Conservation (phyloP, 169 alveolate species). For the Theileria sp. region DNA sequence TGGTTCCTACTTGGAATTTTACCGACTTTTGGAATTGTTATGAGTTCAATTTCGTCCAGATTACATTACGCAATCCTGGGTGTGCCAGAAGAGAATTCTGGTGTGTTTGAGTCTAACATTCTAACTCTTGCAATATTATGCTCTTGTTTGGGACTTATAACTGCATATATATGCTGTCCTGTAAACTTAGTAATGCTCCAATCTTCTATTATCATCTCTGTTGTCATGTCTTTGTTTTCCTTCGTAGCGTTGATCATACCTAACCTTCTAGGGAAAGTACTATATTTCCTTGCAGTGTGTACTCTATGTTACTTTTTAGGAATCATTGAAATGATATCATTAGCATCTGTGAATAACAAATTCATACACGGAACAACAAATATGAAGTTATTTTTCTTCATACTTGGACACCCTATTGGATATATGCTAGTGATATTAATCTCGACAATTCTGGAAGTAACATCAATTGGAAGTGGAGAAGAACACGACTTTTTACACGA, state of each 20-base stretch:
- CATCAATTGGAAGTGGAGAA: background rate
- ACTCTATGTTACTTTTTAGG: background rate
- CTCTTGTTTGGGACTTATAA: background rate
- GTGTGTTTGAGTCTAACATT: background rate
- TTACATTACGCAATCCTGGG: background rate
- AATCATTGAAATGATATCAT: background rate
- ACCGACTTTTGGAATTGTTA: constrained; percentile 5
- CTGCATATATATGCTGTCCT: background rate
- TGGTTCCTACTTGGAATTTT: constrained; percentile 8
- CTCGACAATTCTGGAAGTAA: background rate
- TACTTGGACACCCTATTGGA: background rate
- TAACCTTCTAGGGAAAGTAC: background rate
- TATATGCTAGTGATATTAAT: background rate
- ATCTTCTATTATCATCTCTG: background rate
- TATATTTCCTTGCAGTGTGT: background rate
- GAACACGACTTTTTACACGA: background rate
- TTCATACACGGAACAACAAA: background rate
- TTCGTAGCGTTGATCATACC: background rate
- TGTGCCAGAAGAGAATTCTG: background rate
- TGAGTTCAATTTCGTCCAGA: background rate
- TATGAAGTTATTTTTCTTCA: background rate
- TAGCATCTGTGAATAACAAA: background rate
- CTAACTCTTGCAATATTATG: background rate
- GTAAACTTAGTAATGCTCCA: background rate
- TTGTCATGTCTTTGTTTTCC: background rate